A percentile compares a stretch with the other conserved stretches of the same genome.
These are phyloP conservation scores for Mycena rebaudengoi DNA, from an alignment of 768 basidiomycete genomes.

Conservation along the genomic window DNA sequence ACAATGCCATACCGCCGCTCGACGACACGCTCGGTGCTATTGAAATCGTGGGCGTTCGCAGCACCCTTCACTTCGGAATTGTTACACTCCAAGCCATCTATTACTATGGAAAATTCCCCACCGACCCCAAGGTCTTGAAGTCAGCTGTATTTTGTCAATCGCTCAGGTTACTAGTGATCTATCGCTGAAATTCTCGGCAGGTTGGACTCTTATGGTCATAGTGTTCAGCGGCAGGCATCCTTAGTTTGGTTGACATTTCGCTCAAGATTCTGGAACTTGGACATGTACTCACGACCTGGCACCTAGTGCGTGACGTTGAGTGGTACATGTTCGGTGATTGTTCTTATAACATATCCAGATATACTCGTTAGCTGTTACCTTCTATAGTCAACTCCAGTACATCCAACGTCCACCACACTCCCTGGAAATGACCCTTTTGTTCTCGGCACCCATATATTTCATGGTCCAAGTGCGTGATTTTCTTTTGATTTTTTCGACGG, in stretches of 20 bases:
- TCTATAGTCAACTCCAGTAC: background rate
- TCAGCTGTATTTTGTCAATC: background rate
- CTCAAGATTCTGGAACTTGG: background rate
- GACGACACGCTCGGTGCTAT: background rate
- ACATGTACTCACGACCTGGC: background rate
- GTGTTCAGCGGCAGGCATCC: background rate
- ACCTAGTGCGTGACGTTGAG: background rate
- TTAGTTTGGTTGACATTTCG: background rate
- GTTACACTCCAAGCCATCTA: background rate
- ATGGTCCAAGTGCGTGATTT: background rate
- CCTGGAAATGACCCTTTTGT: background rate
- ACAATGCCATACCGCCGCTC: too few relatives aligned
- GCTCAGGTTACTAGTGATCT: background rate
- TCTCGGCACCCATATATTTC: background rate
- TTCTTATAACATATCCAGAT: background rate
- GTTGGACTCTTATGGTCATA: background rate
- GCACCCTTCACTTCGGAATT: background rate
- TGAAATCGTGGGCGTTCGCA: background rate
- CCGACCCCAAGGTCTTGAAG: background rate
- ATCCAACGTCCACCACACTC: background rate
- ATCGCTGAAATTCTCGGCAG: background rate
- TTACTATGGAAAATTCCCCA: background rate
- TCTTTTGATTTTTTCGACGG: background rate
- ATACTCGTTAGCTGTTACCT: background rate
- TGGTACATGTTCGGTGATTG: background rate